Conservation (phyloP, 1,284 basidiomycete genomes). For the Boletus smithii region DNA sequence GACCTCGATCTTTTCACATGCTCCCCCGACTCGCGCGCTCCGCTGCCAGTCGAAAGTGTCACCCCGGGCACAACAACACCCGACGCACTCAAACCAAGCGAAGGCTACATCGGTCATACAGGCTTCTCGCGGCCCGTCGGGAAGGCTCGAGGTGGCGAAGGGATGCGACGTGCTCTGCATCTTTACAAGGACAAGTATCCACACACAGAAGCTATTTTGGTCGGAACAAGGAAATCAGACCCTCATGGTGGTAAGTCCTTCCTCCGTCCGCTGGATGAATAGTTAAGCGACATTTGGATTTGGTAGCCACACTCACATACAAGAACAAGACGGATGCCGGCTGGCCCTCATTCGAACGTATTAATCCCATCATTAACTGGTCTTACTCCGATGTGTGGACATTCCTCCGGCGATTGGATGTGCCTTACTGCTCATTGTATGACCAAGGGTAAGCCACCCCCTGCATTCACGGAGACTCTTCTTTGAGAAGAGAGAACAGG, state of each 20-base stretch:
- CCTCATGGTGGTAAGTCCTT: conserved; percentile 82
- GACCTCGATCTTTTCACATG: conserved; percentile 76
- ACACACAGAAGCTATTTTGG: conserved; percentile 75
- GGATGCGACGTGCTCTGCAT: conserved; percentile 81
- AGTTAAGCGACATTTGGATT: conserved; percentile 4
- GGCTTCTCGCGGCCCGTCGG: conserved; percentile 35
- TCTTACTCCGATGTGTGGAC: conserved; percentile 86
- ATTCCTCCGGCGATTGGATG: conserved; percentile 72
- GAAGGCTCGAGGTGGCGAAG: conserved; percentile 61
- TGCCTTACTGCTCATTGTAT: conserved; percentile 88
- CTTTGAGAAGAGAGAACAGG: conserved; percentile 39
- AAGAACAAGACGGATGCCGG: conserved; percentile 79
- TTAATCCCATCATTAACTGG: conserved; percentile 98
- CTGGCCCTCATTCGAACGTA: conserved; percentile 88
- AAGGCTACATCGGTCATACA: not conserved
- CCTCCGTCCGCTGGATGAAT: not conserved
- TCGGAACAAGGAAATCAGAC: conserved; percentile 86
- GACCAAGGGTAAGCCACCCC: conserved; percentile 73
- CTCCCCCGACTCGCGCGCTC: conserved; percentile 31
- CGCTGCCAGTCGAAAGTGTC: conserved; percentile 37
- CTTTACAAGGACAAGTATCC: conserved; percentile 69
- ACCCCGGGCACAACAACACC: conserved; percentile 28
- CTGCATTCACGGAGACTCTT: not conserved
- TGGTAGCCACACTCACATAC: conserved; percentile 66
- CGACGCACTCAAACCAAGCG: conserved; percentile 2